phyloP scores from a whole-genome alignment of 805 yeast species.

The Lipomyces orientalis region DNA sequence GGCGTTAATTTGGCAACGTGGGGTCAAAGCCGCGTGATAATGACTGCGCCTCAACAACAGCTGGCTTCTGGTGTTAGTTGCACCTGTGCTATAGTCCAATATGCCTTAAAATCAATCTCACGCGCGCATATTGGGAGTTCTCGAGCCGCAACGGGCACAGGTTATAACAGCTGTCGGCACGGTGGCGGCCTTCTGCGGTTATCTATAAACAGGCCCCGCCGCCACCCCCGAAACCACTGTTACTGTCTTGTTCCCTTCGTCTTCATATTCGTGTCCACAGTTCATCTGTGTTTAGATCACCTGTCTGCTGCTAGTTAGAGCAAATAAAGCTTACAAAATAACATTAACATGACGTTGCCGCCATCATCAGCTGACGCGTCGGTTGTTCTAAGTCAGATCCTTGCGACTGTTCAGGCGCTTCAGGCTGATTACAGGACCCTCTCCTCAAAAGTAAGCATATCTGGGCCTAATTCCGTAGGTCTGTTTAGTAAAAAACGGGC shows the following conservation, averaged over 20 bases:
- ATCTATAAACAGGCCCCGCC: neutral
- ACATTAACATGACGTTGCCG: neutral
- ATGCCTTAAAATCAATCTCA: neutral
- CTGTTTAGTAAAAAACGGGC: constrained; percentile 7
- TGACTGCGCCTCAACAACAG: neutral
- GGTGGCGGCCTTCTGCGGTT: neutral
- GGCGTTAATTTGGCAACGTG: neutral
- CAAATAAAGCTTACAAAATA: neutral
- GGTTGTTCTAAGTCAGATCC: constrained; percentile 28
- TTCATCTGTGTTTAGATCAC: neutral
- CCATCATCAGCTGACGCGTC: constrained; percentile 15
- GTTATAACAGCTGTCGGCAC: neutral
- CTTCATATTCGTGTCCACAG: neutral
- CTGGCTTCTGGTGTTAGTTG: neutral
- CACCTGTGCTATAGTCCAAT: neutral
- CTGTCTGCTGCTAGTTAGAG: neutral
- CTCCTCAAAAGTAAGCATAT: constrained; percentile 33
- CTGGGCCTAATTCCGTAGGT: constrained; percentile 10
- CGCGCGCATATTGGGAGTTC: neutral
- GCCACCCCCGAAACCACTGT: neutral
- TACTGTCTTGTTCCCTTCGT: neutral
- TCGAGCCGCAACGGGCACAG: neutral
- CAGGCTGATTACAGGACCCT: constrained; percentile 33
- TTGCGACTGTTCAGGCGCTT: constrained; percentile 25
- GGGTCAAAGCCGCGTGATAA: neutral